Conservation (phyloP, 768 basidiomycete species). For the Calvatia gigantea region DNA sequence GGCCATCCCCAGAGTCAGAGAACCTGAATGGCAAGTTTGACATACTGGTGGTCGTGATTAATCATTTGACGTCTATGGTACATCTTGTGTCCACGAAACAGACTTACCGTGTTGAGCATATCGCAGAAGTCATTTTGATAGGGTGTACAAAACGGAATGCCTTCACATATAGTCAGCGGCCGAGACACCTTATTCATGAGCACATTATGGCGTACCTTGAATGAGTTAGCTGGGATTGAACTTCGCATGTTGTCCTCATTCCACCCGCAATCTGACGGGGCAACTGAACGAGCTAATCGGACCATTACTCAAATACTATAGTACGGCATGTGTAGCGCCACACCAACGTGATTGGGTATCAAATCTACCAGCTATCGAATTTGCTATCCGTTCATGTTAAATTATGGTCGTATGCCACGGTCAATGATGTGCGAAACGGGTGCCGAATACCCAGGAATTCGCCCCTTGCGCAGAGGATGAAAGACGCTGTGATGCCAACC, state of each 20-base stretch:
- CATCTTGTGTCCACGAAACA: slow-evolving; percentile 9
- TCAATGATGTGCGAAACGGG: slow-evolving; percentile 10
- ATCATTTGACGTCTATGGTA: slow-evolving; percentile 17
- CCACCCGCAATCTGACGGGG: slow-evolving; percentile 9
- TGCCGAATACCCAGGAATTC: slow-evolving; percentile 8
- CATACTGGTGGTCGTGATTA: slow-evolving; percentile 23
- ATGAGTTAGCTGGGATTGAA: slow-evolving; percentile 2
- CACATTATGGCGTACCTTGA: slow-evolving; percentile 10
- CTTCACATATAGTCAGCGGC: slow-evolving; percentile 4
- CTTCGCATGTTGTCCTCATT: slow-evolving; percentile 6
- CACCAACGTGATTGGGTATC: slow-evolving; percentile 10
- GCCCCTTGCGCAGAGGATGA: neutral
- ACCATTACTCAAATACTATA: slow-evolving; percentile 14
- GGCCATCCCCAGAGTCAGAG: slow-evolving; percentile 12
- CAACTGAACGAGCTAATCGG: slow-evolving; percentile 9
- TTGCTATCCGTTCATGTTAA: slow-evolving; percentile 14
- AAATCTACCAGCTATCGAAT: slow-evolving; percentile 12
- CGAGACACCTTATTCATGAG: slow-evolving; percentile 11
- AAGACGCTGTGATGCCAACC: slow-evolving; percentile 5
- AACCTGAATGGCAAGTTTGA: slow-evolving; percentile 21
- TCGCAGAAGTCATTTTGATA: slow-evolving; percentile 13
- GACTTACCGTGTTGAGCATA: slow-evolving; percentile 4
- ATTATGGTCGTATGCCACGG: slow-evolving; percentile 5
- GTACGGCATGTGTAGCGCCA: neutral
- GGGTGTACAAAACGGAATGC: slow-evolving; percentile 11